Base-by-base conservation (phyloP, 140 eudicot species). In the Bidens hawaiensis region DNA sequence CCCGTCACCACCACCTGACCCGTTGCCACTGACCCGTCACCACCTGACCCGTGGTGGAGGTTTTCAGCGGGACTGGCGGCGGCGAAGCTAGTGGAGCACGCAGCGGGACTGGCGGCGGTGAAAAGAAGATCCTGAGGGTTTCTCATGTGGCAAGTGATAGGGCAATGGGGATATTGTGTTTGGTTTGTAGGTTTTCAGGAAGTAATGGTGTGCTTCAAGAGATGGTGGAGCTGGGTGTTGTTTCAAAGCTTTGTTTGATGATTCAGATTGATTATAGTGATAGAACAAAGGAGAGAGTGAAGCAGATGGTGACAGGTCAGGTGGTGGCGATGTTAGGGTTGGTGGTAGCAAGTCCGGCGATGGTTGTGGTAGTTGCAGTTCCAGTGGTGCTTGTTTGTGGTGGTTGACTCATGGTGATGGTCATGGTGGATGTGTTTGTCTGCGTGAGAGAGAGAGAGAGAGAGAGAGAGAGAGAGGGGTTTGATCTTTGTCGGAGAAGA, bases 191-290 rank as follows among this genome's bases (percentile, higher is more conserved):
- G 78, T 69, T 52, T 48, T 69, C 64, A 7, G 86, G 59, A 21
- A 76, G 36, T 38, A 31, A 16, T 52, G 64, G 60, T 68, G 81
- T 83, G 34, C 33, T 83, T 64, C 75, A 71, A 17, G 90, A 79
- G 72, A 83, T 83, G 90, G 9, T 78, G 43, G 71, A 83, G 45
- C 83, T 83, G 46, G 90, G 90, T 41, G 90, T 79, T 33, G 90
- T 83, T 55, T 49, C 86, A 0, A 83, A 83, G 81, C 50, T 83
- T 55, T 83, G 90, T 60, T 63, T 83, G 52, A 71, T 83, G 65
- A 25, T 83, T 53, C 86, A 83, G 61, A 73, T 83, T 54, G 81
- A 79, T 21, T 52, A 36, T 38, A 24, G 71, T 56, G 67, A 70
- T 1, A 83, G 69, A 64, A 76, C 78, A 1, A 83, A 83, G 52